Evolutionary conservation across 2,329 filamentous ascomycete species (phyloP).

Genomic region (Calonectria crousiana): DNA sequence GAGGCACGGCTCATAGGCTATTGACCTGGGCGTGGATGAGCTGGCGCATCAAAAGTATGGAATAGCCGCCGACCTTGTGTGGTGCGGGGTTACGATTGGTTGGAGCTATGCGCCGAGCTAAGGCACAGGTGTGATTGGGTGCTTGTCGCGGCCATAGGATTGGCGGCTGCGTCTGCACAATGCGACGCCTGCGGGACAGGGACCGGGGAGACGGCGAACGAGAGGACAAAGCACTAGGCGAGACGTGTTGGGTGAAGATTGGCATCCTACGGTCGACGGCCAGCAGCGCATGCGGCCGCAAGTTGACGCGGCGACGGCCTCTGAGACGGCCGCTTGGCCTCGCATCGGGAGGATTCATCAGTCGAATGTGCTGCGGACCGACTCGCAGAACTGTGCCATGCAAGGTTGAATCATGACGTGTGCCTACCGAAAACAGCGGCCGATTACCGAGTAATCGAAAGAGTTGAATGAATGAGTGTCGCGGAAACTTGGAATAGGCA

Average conservation of each 20-base stretch:
- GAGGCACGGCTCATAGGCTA: slow-evolving; percentile 40
- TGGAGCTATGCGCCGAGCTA: slow-evolving; percentile 44
- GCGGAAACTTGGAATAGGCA: neutral
- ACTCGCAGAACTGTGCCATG: neutral
- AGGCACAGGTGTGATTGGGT: slow-evolving; percentile 43
- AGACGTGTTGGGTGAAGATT: slow-evolving; percentile 2
- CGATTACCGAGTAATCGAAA: neutral
- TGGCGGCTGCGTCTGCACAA: slow-evolving; percentile 41
- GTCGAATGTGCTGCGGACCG: slow-evolving; percentile 4
- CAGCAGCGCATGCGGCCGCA: slow-evolving; percentile 18
- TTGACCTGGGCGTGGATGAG: slow-evolving; percentile 37
- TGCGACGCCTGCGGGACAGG: slow-evolving; percentile 30
- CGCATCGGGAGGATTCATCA: neutral
- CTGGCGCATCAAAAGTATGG: slow-evolving; percentile 47
- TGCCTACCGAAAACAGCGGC: neutral
- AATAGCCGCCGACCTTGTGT: slow-evolving; percentile 54
- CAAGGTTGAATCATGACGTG: neutral
- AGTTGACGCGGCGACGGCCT: slow-evolving; percentile 17
- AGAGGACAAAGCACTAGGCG: slow-evolving; percentile 31
- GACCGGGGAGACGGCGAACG: slow-evolving; percentile 33
- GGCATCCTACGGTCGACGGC: slow-evolving; percentile 16
- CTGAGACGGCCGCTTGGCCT: slow-evolving; percentile 14
- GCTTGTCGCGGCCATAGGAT: slow-evolving; percentile 41
- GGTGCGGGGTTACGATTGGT: slow-evolving; percentile 45
- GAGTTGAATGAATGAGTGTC: neutral